These are phyloP conservation scores for Cladosporium sp. DNA, from an alignment of 2,329 filamentous ascomycete species.

Conservation along the genomic window DNA sequence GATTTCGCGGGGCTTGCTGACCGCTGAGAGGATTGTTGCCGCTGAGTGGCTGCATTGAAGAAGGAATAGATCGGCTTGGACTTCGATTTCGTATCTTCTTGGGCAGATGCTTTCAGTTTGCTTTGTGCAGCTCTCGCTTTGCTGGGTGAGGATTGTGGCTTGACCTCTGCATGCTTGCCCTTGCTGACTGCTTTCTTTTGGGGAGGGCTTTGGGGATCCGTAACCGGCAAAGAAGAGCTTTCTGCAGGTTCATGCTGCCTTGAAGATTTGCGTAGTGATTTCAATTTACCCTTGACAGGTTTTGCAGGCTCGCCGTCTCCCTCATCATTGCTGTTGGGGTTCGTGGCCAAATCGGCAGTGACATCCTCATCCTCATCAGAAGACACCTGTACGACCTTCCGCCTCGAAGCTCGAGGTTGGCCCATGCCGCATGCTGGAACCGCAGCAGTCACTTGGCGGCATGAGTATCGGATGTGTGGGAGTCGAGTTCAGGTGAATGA, in stretches of 20 bases:
- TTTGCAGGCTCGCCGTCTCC: slow-evolving; percentile 10
- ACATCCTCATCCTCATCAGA: slow-evolving; percentile 21
- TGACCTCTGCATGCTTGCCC: slow-evolving; percentile 10
- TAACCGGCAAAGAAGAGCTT: slow-evolving; percentile 4
- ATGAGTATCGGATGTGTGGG: too few species aligned
- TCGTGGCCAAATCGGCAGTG: slow-evolving; percentile 5
- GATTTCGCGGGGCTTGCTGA: slow-evolving; percentile 37
- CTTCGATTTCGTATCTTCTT: slow-evolving; percentile 33
- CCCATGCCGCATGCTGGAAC: slow-evolving; percentile 22
- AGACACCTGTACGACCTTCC: slow-evolving; percentile 22
- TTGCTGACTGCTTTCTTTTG: slow-evolving; percentile 15
- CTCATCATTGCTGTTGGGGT: slow-evolving; percentile 4
- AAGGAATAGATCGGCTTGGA: slow-evolving; percentile 43
- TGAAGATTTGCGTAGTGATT: slow-evolving; percentile 17
- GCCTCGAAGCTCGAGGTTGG: slow-evolving; percentile 24
- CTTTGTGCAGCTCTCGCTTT: slow-evolving; percentile 15
- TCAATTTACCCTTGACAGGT: slow-evolving; percentile 20
- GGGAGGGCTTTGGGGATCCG: slow-evolving; percentile 16
- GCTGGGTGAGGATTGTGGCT: slow-evolving; percentile 14
- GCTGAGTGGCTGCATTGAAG: slow-evolving; percentile 41
- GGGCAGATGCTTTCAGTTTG: slow-evolving; percentile 26
- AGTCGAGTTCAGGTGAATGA: too few species aligned
- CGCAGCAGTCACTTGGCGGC: too few species aligned
- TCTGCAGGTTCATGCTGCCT: slow-evolving; percentile 12
- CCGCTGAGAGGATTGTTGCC: slow-evolving; percentile 32